These are phyloP conservation scores for Platismatia glauca DNA, from an alignment of 495 filamentous ascomycete genomes.

Conservation along the genomic window DNA sequence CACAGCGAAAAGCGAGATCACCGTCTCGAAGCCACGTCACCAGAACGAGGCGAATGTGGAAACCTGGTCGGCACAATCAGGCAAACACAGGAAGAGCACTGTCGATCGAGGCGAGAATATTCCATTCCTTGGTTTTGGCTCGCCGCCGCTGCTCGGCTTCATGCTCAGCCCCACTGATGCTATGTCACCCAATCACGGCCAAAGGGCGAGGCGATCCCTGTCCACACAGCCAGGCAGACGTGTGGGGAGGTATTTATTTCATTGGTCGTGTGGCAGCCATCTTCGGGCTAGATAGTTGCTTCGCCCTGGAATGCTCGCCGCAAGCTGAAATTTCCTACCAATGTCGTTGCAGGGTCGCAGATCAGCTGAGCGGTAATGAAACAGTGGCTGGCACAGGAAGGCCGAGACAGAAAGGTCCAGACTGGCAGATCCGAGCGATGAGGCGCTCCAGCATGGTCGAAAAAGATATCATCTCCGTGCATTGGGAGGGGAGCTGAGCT, in stretches of 20 bases:
- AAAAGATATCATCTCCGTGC: constrained; percentile 1
- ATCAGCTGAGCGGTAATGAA: constrained; percentile 6
- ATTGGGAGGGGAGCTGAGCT: not conserved
- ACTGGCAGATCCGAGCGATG: constrained; percentile 2
- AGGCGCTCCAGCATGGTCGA: not conserved
- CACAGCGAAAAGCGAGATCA: constrained; percentile 4
- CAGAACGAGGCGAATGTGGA: not conserved
- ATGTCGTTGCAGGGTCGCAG: not conserved
- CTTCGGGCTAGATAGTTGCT: not conserved
- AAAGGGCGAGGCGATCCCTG: not conserved
- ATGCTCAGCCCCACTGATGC: not conserved
- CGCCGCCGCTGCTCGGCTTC: not conserved
- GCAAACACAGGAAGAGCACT: not conserved
- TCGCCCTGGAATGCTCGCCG: constrained; percentile 4
- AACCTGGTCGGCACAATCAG: not conserved
- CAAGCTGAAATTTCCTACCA: not conserved
- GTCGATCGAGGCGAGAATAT: not conserved
- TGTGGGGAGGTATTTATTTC: not conserved
- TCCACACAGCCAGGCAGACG: not conserved
- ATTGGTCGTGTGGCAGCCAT: not conserved
- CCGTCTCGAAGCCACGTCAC: not conserved
- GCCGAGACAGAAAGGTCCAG: not conserved
- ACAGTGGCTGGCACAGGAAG: not conserved
- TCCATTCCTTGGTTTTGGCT: not conserved
- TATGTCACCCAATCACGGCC: not conserved